Base-by-base conservation (phyloP, 164 flowering plant genomes). In the Umbilicus rupestris region DNA sequence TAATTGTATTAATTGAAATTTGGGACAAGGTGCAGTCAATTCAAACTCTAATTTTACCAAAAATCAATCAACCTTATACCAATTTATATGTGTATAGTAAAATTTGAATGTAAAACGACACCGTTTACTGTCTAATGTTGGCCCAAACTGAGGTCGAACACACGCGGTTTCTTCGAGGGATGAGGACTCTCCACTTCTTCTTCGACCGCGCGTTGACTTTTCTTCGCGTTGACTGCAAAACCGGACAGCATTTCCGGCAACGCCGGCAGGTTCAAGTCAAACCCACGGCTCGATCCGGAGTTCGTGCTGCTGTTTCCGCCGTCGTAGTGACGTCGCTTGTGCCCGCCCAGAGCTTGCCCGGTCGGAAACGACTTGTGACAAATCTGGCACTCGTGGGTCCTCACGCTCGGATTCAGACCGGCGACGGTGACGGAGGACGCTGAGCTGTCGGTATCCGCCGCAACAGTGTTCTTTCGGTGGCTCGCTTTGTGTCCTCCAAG, bases 281-380 rank as follows among this genome's bases (percentile, higher is more conserved):
- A 84, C 6, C 63, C 74, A 0, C 75, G 63, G 33, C 67, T 72
- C 39, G 65, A 37, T 5, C 26, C 65, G n/a, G n/a, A 19, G 5
- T 22, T 19, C 8, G 41, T 57, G 55, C 64, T 64, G 42, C 64
- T 30, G 17, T 79, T 65, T 3, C 66, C 66, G 7, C 84, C 86
- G 16, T 83, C 89, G 63, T 83, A 86, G 82, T 86, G 91, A 62
- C 83, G 73, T n/a, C 88, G 70, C 74, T 80, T 84, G 76, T 86
- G 91, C 3, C 91, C 91, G n/a, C 91, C 91, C 42, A 86, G 67
- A 3, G 91, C 91, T 72, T 86, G 91, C 1, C 91, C 91, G 28
- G 87, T 70, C 24, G 83, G 70, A 47, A 84, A 86, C 31, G 70
- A 49, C 79, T 71, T 81, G 78, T 79, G 77, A 69, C 91, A 86